Base-by-base conservation (phyloP, 805 yeast species). In the Yarrowia sp. region DNA sequence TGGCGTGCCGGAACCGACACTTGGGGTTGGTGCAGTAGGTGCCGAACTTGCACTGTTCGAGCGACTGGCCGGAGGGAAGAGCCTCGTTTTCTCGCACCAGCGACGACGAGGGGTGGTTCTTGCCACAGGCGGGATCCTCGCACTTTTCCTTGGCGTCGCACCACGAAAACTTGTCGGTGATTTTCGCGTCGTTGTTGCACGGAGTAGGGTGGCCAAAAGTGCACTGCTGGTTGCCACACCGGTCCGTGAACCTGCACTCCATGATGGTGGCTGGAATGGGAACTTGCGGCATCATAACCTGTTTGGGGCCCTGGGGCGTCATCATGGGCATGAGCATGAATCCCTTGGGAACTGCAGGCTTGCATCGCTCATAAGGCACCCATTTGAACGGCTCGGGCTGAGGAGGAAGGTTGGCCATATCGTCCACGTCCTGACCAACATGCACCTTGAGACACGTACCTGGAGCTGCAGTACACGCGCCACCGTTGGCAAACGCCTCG, bases 161-260 rank as follows among this genome's bases (percentile, higher is more conserved):
- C 96, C 96, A 89, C 68, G 85, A 87, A 54, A 83, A 77, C 17
- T 26, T 8, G 17, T 82, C 81, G 16, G 83, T 78, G 43, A 91
- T 90, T 70, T 85, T 84, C 30, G 92, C 91, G 67, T 82, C 85
- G 67, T 81, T 83, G 76, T 88, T 90, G 17, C 90, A 88, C 1
- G 96, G 95, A 0, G 96, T 90, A 49, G 98, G 97, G 73, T 92
- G 97, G 26, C 92, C 97, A 78, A 87, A 90, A 30, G 92, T 90
- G 78, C 97, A 92, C 67, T 84, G 77, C 67, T 85, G 90, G 71
- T 89, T 89, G 24, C 89, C 80, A 76, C 97, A 92, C 41, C 84
- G 75, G 24, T 81, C 79, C 56, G 93, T 95, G 75, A 84, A 92
- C 73, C 88, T 89, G 79, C 97, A 92, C 38, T 87, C 71, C 83